Conservation (phyloP, 331 rosid species). For the Cydonia oblonga region DNA sequence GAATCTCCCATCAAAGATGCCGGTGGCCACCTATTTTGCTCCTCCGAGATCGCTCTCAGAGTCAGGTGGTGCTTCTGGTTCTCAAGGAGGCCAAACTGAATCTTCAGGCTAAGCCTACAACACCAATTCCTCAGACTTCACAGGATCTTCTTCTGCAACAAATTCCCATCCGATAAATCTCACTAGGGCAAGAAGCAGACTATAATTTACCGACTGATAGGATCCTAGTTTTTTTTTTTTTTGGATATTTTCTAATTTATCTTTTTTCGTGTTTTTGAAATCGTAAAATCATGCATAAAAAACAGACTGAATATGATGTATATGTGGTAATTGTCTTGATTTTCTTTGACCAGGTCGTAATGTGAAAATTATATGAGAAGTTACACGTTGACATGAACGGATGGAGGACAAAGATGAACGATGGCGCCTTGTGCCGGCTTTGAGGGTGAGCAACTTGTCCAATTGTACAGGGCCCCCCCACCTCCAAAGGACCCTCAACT, state of each 20-base stretch:
- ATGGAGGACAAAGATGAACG: not conserved
- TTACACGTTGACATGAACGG: not conserved
- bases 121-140: not conserved
- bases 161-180: not conserved
- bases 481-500: too few species aligned
- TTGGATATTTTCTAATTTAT: not conserved
- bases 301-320: not conserved
- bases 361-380: not conserved
- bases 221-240: not conserved
- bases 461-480: too few species aligned
- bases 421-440: not conserved
- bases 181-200: not conserved
- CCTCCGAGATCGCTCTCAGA: not conserved
- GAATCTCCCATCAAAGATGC: not conserved
- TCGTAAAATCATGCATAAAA: not conserved
- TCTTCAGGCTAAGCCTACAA: not conserved
- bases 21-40: not conserved
- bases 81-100: not conserved
- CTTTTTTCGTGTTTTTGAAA: not conserved
- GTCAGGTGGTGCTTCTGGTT: not conserved
- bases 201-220: not conserved
- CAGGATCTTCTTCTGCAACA: not conserved
- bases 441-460: too few species aligned
- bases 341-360: not conserved
- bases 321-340: not conserved